These are phyloP conservation scores for Diaporthe citriasiana DNA, from an alignment of 2,329 filamentous ascomycete genomes.

Conservation along the genomic window DNA sequence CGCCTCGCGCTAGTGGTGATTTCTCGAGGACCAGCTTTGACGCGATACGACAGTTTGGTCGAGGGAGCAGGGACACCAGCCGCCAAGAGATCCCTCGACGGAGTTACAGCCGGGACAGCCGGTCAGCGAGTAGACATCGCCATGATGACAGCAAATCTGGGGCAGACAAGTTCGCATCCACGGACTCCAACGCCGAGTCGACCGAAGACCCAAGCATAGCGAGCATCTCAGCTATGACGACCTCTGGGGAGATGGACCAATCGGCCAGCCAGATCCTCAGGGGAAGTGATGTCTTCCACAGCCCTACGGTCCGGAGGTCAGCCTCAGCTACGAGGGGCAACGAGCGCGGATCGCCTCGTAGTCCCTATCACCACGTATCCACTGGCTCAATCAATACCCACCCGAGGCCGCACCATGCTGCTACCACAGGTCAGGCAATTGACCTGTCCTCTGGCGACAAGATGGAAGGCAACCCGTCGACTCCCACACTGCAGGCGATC, in stretches of 20 bases:
- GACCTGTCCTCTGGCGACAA: conserved; percentile 50
- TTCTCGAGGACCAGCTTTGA: conserved; percentile 68
- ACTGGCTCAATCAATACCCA: conserved; percentile 14
- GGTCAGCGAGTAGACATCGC: conserved; percentile 65
- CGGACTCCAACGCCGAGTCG: conserved; percentile 82
- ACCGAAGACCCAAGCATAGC: conserved; percentile 74
- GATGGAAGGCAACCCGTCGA: conserved; percentile 49
- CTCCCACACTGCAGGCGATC: conserved; percentile 66
- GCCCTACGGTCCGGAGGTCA: conserved; percentile 75
- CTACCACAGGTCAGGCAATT: conserved; percentile 56
- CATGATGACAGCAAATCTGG: conserved; percentile 60
- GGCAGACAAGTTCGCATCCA: conserved; percentile 72
- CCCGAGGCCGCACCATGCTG: conserved; percentile 50
- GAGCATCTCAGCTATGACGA: conserved; percentile 76
- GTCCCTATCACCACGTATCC: conserved; percentile 21
- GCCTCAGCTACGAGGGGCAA: conserved; percentile 54
- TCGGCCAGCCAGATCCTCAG: conserved; percentile 93
- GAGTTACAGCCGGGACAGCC: conserved; percentile 73
- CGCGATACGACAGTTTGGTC: conserved; percentile 60
- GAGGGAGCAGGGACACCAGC: conserved; percentile 68
- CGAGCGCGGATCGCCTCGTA: conserved; percentile 40
- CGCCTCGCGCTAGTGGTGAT: conserved; percentile 70
- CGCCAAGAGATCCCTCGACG: conserved; percentile 62
- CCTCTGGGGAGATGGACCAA: conserved; percentile 79
- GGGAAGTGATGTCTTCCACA: conserved; percentile 89